phyloP scores from a whole-genome alignment of 495 filamentous ascomycete species.

The Aspergillus saccharolyticus region DNA sequence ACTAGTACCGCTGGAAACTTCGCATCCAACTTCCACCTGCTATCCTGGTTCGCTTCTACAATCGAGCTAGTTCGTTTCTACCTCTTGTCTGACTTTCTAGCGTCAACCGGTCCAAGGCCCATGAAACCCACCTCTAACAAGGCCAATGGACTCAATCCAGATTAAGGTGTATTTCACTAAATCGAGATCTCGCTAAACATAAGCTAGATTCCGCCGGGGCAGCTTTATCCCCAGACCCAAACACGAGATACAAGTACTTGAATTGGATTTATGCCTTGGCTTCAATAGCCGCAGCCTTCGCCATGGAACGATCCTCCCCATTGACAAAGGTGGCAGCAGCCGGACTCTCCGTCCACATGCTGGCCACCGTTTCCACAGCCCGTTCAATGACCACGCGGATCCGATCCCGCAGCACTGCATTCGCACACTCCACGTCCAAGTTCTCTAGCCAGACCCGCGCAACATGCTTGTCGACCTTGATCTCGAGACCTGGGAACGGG shows the following conservation, averaged over 20 bases:
- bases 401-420: conserved; percentile 66
- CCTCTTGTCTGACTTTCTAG: too few species aligned
- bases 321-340: conserved; percentile 16
- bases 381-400: conserved; percentile 86
- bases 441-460: conserved; percentile 89
- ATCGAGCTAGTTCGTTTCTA: too few species aligned
- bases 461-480: conserved; percentile 81
- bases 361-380: conserved; percentile 84
- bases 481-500: conserved; percentile 80
- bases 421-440: conserved; percentile 80
- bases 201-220: not conserved
- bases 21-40: too few species aligned
- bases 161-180: not conserved
- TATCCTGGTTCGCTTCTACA: too few species aligned
- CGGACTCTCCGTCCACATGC: conserved; percentile 53
- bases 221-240: not conserved
- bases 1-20: too few species aligned
- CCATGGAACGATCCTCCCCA: conserved; percentile 15
- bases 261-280: conserved; percentile 18
- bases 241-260: not conserved
- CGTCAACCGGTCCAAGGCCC: too few species aligned
- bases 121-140: too few species aligned
- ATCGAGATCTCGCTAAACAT: not conserved
- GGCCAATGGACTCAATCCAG: too few species aligned
- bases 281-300: conserved; percentile 27